These are phyloP conservation scores for Sporormia fimetaria DNA, from an alignment of 495 filamentous ascomycete genomes.

Conservation along the genomic window DNA sequence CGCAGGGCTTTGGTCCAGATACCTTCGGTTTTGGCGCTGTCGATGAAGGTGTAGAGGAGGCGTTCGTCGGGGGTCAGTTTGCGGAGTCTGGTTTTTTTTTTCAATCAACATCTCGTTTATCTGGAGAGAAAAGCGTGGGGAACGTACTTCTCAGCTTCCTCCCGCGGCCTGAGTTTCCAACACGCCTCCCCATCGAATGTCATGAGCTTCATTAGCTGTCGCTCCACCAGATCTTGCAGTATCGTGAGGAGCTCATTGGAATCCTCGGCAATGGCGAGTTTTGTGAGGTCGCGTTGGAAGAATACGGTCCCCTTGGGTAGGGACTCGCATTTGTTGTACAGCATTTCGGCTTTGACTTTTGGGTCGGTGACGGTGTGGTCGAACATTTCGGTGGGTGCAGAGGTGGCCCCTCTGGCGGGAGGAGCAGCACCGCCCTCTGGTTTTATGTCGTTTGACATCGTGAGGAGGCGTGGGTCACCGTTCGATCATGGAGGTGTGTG, in stretches of 20 bases:
- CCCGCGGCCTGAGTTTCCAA: slow-evolving; percentile 19
- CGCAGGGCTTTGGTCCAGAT: slow-evolving; percentile 81
- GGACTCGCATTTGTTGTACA: slow-evolving; percentile 25
- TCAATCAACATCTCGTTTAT: background rate
- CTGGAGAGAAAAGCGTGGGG: background rate
- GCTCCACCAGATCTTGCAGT: slow-evolving; percentile 12
- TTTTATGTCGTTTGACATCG: too few species aligned
- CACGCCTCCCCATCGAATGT: slow-evolving; percentile 19
- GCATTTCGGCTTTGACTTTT: slow-evolving; percentile 6
- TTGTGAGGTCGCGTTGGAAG: slow-evolving; percentile 27
- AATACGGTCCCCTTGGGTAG: slow-evolving; percentile 20
- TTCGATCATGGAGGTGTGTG: too few species aligned
- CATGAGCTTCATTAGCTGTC: slow-evolving; percentile 21
- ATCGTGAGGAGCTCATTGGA: slow-evolving; percentile 11
- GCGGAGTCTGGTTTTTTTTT: slow-evolving; percentile 23
- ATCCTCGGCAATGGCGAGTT: slow-evolving; percentile 23
- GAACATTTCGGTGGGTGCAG: too few species aligned
- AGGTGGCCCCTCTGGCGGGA: background rate
- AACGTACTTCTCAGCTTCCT: slow-evolving; percentile 24
- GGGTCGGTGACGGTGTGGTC: background rate
- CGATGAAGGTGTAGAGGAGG: slow-evolving; percentile 74
- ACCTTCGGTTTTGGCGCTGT: slow-evolving; percentile 65
- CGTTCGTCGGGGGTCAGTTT: slow-evolving; percentile 48
- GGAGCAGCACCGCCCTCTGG: background rate
- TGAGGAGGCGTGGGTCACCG: too few species aligned